Base-by-base conservation (phyloP, 2,329 filamentous ascomycete genomes). In the Scytalidium lignicola region DNA sequence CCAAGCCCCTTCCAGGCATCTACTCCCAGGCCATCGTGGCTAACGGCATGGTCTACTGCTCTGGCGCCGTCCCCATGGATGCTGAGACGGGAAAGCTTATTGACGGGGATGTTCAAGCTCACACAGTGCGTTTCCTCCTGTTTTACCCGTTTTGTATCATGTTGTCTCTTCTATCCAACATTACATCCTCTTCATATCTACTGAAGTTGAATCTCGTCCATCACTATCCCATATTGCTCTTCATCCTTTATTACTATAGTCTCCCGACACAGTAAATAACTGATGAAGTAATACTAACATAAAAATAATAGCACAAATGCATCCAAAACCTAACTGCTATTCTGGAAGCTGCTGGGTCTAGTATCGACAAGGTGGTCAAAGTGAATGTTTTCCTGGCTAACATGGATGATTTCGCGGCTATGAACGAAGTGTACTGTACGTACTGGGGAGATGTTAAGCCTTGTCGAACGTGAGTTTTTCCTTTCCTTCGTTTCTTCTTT, bases 401-500 rank as follows among this genome's bases (percentile, higher is more conserved):
- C 51, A 61, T 61, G 55, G 55, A 59, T 37, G 58, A 63, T 41
- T 64, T 62, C 46, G 59, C 56, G 3, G 60, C 55, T 13, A 62
- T 64, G 60, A 67, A 67, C 47, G 62, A 67, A 56, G 65, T 55
- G 2, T 67, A 67, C 48, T 26, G 23, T 10, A 26, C 23, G 10
- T 26, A 26, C 10, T 26, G 23, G 23, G 23, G 23, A 26, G 23
- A 26, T 5, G 23, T 26, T 26, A 26, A 26, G 23, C 23, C 23
- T 26, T 26, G 23, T 26, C 23, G 23, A 26, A 26, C 23, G 23
- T 26, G 10, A 26, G 23, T 26, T 10, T 26, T 26, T 10, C 23
- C 6, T 26, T 90, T 90, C 78, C 48, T 83, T 87, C 73, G 90
- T 90, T 81, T 88, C 88, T 20, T 10, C 23, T 26, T 6, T 26